A percentile compares a stretch with the other conserved stretches of the same genome.
Evolutionary conservation across 495 filamentous ascomycete genomes (phyloP).

Genomic region (Aspergillus ellipticus): DNA sequence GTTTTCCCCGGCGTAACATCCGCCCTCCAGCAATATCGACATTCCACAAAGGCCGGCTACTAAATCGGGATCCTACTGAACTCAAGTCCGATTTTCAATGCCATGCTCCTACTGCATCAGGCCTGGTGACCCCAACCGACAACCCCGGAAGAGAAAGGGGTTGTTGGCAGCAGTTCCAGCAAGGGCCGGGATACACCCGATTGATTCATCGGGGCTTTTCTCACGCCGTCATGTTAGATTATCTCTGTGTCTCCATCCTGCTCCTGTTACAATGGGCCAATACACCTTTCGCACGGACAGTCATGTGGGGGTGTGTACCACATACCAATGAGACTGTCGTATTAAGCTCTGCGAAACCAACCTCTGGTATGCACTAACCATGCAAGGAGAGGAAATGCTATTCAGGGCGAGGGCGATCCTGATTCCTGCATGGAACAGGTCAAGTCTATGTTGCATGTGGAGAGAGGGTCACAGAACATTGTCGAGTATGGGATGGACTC

Average conservation of each 20-base stretch:
- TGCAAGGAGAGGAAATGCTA: conserved; percentile 13
- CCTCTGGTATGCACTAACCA: conserved; percentile 19
- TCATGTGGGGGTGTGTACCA: conserved; percentile 4
- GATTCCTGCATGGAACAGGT: neutral
- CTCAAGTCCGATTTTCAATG: neutral
- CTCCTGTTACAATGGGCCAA: neutral
- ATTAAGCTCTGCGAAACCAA: conserved; percentile 15
- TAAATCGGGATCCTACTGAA: conserved; percentile 3
- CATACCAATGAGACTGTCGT: conserved; percentile 17
- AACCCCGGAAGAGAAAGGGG: neutral
- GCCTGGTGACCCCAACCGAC: neutral
- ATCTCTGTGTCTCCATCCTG: neutral
- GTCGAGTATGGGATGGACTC: conserved; percentile 1
- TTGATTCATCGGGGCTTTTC: neutral
- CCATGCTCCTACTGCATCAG: neutral
- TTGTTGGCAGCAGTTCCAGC: neutral
- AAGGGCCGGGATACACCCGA: neutral
- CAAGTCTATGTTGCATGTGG: neutral
- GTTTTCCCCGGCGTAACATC: conserved; percentile 10
- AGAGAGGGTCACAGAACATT: neutral
- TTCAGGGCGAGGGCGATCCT: neutral
- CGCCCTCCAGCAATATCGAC: conserved; percentile 10
- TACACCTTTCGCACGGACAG: neutral
- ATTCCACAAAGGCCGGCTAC: conserved; percentile 18
- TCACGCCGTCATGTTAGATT: neutral